Evolutionary conservation across 768 basidiomycete genomes (phyloP), one percentile per base, ranked within the genome.

Genomic region (Pleurotus tuber-regium): DNA sequence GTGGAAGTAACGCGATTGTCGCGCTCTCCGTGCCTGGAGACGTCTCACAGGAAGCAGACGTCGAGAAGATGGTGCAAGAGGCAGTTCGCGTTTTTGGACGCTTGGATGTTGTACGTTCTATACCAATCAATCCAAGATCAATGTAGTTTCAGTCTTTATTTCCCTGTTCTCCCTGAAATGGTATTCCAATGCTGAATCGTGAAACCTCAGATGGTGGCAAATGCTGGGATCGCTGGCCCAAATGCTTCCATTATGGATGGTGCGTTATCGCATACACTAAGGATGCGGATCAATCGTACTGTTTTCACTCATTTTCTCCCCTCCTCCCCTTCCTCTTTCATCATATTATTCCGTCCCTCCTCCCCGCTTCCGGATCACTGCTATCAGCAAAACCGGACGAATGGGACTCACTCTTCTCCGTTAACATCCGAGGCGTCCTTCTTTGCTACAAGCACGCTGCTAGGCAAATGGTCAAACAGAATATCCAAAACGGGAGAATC

Each of bases 131-230:
- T n/a, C 14, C 18, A 29, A 30, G n/a, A 33, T 7, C 4, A 12
- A 14, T n/a, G n/a, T n/a, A n/a, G n/a, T n/a, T n/a, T n/a, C n/a
- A n/a, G n/a, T n/a, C n/a, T n/a, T n/a, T n/a, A n/a, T n/a, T n/a
- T n/a, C n/a, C n/a, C n/a, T n/a, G 30, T 4, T 47, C n/a, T 8
- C 9, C 28, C 9, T 5, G 10, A 28, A n/a, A n/a, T n/a, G n/a
- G n/a, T n/a, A n/a, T n/a, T n/a, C n/a, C n/a, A n/a, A n/a, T n/a
- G n/a, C n/a, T n/a, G n/a, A n/a, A n/a, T n/a, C n/a, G n/a, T n/a
- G n/a, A n/a, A n/a, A n/a, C n/a, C 38, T 42, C 5, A 66, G 64
- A 62, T 66, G 62, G 64, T 66, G 11, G 65, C 65, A 14, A 66
- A 66, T 43, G 65, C 62, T 21, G 65, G 64, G 11, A 54, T 63